Percentiles rank a stretch among this genome's conserved stretches.
These are phyloP conservation scores for Apiospora arundinis DNA, from an alignment of 2,329 filamentous ascomycete species.

Conservation along the genomic window DNA sequence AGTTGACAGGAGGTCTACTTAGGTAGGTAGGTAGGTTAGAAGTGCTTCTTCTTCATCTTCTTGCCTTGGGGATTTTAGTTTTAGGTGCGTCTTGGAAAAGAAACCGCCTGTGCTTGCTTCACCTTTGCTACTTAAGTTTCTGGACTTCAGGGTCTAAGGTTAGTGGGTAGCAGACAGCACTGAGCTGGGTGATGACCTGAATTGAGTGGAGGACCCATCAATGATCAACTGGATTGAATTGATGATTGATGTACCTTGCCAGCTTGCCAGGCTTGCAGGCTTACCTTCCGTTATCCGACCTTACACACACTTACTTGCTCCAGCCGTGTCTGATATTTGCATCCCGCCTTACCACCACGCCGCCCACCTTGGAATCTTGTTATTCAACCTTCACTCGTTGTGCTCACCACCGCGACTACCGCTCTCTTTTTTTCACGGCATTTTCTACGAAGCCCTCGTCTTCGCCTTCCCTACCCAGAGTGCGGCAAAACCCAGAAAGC, in stretches of 20 bases:
- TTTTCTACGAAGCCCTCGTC: background rate
- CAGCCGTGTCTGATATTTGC: conserved; percentile 17
- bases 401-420: conserved; percentile 10
- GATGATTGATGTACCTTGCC: background rate
- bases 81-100: background rate
- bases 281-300: background rate
- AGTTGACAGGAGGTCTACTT: too few relatives aligned
- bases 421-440: conserved; percentile 4
- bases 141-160: background rate
- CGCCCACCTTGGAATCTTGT: conserved; percentile 3
- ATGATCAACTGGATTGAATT: too few relatives aligned
- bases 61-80: too few relatives aligned
- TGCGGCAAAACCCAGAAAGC: background rate
- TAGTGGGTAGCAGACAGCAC: conserved; percentile 1
- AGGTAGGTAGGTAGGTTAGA: too few relatives aligned
- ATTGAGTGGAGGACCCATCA: background rate
- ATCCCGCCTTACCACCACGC: conserved; percentile 18
- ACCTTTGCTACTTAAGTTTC: background rate
- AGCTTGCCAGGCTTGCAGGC: too few relatives aligned
- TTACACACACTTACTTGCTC: conserved; percentile 4
- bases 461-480: background rate
- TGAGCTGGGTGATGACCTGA: background rate
- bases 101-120: conserved; percentile 4
- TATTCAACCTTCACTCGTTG: conserved; percentile 10
- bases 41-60: too few relatives aligned